Base-by-base conservation (phyloP, 345 rosid genomes). In the Sonneratia alba region DNA sequence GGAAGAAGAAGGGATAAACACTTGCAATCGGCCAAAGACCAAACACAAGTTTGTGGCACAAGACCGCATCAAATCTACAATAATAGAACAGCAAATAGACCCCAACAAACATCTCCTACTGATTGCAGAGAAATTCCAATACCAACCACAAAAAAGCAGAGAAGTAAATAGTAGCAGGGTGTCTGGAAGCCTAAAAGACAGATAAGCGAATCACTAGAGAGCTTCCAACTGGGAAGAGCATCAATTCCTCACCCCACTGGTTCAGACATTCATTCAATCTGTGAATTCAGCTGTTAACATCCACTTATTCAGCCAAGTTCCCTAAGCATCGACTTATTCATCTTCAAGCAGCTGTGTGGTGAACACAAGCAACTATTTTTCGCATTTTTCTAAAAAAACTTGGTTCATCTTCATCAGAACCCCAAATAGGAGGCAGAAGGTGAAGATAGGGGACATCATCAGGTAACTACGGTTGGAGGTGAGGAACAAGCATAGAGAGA, bases 101-200 rank as follows among this genome's bases (percentile, higher is more conserved):
- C 57, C 57, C 57, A 19, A 16, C 21, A 62, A 62, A 22, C 66
- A 37, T 79, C 74, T 68, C 34, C 27, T 7, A 47, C 57, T 0
- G 37, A 62, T 62, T 62, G 22, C 7, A 6, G 37, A 24, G 22
- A 27, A 62, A 3, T 53, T 53, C 57, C 57, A 15, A 3, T 53
- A 48, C 55, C 55, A 10, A 48, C 18, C 57, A 9, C 57, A 7
- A 19, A 53, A 3, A 53, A 19, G 22, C 22, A 15, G 15, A 3
- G 32, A 53, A 19, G 18, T 48, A 10, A 13, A 47, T 3, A 7
- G 51, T 47, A 48, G 21, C 6, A 3, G 1, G 22, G 22, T 13
- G 7, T 53, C 16, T 53, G 21, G n/a, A 9, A 53, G 22, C n/a
- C 3, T 1, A 53, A 53, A 53, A 15, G 14, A 53, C 57, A 16